Evolutionary conservation across 345 rosid species (phyloP).

Genomic region (Brassica rapa): DNA sequence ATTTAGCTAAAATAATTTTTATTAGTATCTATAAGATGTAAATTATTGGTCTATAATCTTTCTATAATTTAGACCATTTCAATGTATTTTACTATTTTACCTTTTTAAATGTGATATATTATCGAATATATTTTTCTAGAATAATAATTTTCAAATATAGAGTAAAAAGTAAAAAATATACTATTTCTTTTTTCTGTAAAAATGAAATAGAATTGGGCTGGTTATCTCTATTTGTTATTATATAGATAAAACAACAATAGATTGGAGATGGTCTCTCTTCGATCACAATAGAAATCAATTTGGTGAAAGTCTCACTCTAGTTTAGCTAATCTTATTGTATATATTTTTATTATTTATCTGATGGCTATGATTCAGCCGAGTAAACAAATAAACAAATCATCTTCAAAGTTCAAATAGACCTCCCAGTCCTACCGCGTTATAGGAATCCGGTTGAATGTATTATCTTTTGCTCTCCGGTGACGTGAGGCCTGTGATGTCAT

Average conservation of each 20-base stretch:
- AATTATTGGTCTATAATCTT: no score
- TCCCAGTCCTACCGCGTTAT: conserved; percentile 28
- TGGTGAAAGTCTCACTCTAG: conserved; percentile 18
- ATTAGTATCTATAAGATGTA: neutral
- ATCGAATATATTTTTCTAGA: no score
- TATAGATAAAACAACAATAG: no score
- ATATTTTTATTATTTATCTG: neutral
- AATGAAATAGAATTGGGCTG: no score
- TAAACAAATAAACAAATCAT: conserved; percentile 24
- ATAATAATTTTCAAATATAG: no score
- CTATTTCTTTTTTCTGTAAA: no score
- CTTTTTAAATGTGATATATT: no score
- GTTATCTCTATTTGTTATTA: no score
- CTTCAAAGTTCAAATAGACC: conserved; percentile 10
- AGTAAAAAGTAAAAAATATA: no score
- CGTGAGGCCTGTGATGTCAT: conserved; percentile 30
- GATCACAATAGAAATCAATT: neutral
- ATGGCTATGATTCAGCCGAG: conserved; percentile 24
- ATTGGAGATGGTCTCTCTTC: no score
- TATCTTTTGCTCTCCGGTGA: neutral
- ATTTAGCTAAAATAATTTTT: neutral
- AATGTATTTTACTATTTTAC: no score
- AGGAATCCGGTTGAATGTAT: conserved; percentile 9
- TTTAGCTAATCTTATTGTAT: neutral
- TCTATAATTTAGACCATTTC: no score